Evolutionary conservation across 306 rosid species (phyloP).

Genomic region (Glycine tomentella): DNA sequence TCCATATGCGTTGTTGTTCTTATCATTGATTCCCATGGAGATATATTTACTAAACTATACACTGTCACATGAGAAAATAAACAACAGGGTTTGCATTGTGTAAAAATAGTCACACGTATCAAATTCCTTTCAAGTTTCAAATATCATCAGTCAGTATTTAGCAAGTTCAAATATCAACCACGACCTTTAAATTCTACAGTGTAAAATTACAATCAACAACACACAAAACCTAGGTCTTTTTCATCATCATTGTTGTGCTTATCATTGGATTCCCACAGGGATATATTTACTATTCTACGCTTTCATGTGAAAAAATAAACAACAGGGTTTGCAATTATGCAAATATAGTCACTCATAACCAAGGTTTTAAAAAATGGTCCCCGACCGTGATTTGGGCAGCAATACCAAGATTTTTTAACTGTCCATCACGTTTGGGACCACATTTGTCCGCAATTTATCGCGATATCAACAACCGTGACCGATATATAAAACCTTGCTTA

Average conservation of each 20-base stretch:
- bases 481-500: too few relatives aligned
- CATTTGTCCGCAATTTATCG: too few relatives aligned
- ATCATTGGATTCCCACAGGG: conserved; percentile 46
- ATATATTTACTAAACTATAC: conserved; percentile 34
- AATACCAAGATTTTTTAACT: too few relatives aligned
- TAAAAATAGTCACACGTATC: conserved; percentile 28
- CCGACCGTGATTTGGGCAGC: too few relatives aligned
- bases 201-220: background rate
- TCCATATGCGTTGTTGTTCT: conserved; percentile 49
- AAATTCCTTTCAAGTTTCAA: conserved; percentile 23
- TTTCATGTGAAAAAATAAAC: conserved; percentile 40
- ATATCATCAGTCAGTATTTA: conserved; percentile 31
- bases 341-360: conserved; percentile 19
- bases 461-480: too few relatives aligned
- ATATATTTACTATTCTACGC: conserved; percentile 34
- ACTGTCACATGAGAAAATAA: conserved; percentile 42
- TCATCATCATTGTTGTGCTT: conserved; percentile 49
- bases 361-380: too few relatives aligned
- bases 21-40: conserved; percentile 49
- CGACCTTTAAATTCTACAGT: background rate
- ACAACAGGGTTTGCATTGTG: conserved; percentile 34
- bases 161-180: conserved; percentile 18
- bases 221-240: conserved; percentile 47
- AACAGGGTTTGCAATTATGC: conserved; percentile 29
- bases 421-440: too few relatives aligned